Evolutionary conservation across 1,284 basidiomycete species (phyloP).

Genomic region (Papiliotrema laurentii): DNA sequence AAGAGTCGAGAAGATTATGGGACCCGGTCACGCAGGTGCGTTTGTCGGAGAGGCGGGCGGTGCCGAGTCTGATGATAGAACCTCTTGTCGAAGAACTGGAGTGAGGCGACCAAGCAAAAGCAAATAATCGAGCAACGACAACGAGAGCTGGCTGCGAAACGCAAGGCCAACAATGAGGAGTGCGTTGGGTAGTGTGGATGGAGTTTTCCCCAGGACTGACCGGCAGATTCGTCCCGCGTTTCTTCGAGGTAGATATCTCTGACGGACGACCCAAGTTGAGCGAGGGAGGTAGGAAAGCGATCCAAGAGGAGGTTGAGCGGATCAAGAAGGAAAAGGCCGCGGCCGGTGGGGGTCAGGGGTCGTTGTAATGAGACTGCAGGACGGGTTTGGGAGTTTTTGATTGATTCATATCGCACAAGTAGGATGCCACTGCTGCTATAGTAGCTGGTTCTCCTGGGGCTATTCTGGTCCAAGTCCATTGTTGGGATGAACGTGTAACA

Average conservation of each 20-base stretch:
- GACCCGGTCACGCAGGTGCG: constrained; percentile 64
- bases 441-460: too few species aligned
- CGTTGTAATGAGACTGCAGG: not conserved
- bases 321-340: not conserved
- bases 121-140: constrained; percentile 82
- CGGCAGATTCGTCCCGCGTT: constrained; percentile 69
- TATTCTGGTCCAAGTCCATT: not conserved
- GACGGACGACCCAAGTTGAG: constrained; percentile 74
- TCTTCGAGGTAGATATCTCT: constrained; percentile 68
- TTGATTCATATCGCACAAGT: too few species aligned
- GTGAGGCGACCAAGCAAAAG: constrained; percentile 83
- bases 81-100: constrained; percentile 67
- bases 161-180: constrained; percentile 71
- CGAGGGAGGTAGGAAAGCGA: constrained; percentile 60
- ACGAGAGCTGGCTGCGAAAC: constrained; percentile 74
- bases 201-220: not conserved
- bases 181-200: constrained; percentile 52
- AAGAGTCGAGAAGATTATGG: constrained; percentile 88
- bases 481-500: not conserved
- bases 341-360: not conserved
- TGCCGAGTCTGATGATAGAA: not conserved
- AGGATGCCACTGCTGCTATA: too few species aligned
- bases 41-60: not conserved
- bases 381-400: not conserved
- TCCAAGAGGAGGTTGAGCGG: constrained; percentile 62